These are phyloP conservation scores for Solanum sejunctum DNA, from an alignment of 257 asterid species.

Conservation along the genomic window DNA sequence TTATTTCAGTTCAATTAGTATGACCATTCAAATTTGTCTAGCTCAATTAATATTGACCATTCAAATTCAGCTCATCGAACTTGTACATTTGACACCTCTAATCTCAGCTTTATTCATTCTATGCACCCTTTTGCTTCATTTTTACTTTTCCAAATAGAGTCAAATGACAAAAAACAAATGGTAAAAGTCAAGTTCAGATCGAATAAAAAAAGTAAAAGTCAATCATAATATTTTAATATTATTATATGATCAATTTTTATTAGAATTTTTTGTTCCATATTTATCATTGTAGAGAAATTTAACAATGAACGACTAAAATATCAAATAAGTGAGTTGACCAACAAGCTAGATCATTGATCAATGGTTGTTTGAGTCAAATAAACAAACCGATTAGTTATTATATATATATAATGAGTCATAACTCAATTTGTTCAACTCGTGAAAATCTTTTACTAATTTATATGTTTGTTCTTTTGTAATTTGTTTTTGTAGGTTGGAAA, in stretches of 20 bases:
- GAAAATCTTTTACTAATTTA: not conserved
- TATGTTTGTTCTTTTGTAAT: not conserved
- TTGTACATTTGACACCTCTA: no score
- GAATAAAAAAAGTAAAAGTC: not conserved
- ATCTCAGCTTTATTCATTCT: no score
- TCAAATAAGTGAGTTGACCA: not conserved
- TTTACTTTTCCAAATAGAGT: no score
- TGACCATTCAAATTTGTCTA: no score
- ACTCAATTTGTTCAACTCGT: not conserved
- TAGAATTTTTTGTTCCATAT: not conserved
- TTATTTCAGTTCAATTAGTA: no score
- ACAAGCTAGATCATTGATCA: not conserved
- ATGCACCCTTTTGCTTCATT: no score
- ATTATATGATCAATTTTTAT: no score
- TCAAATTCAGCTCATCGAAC: no score
- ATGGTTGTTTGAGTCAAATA: not conserved
- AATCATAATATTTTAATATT: not conserved
- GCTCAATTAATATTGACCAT: no score
- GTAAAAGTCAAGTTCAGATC: not conserved
- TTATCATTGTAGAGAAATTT: not conserved
- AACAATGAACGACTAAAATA: no score
- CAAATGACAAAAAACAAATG: not conserved
- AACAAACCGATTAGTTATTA: not conserved
- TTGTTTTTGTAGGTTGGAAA: constrained; percentile 13
- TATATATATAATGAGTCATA: not conserved